A percentile compares a stretch with the other conserved stretches of the same genome.
Conservation (phyloP, 148 eudicot species). For the Limonium bicolor region DNA sequence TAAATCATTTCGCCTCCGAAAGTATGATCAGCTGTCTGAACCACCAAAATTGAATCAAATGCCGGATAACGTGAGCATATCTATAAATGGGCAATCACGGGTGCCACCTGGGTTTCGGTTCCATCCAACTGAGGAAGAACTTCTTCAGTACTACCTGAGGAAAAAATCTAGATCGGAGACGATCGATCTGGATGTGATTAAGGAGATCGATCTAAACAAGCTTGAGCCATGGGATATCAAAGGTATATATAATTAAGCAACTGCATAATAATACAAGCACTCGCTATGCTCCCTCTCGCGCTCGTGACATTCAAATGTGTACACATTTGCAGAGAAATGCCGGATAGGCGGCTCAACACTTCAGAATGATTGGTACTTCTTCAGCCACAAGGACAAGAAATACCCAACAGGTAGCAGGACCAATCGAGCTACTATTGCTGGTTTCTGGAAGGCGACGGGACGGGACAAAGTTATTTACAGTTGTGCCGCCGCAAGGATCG, state of each 20-base stretch:
- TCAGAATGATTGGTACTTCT: constrained; percentile 47
- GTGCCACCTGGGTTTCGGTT: constrained; percentile 66
- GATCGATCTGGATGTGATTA: constrained; percentile 54
- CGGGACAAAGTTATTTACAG: constrained; percentile 37
- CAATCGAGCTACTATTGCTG: constrained; percentile 37
- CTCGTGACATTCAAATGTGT: too few relatives aligned
- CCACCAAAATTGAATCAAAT: neutral
- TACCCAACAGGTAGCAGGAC: constrained; percentile 48
- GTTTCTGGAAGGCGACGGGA: constrained; percentile 55
- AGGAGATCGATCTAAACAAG: constrained; percentile 55
- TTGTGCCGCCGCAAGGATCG: constrained; percentile 17
- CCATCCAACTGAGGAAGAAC: constrained; percentile 73
- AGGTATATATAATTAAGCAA: too few relatives aligned
- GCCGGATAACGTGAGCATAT: constrained; percentile 33
- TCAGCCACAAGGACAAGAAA: constrained; percentile 50
- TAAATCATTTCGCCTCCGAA: too few relatives aligned
- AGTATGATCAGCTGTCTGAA: too few relatives aligned
- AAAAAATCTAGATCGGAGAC: constrained; percentile 37
- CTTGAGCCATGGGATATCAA: constrained; percentile 75
- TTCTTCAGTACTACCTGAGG: constrained; percentile 42
- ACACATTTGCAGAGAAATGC: constrained; percentile 40
- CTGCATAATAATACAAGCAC: neutral
- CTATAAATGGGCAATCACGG: constrained; percentile 51
- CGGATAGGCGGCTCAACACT: constrained; percentile 47
- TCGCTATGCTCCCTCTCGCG: too few relatives aligned